These are phyloP conservation scores for Phytophthora sp. DNA, from an alignment of 352 stramenopile species.

Conservation along the genomic window DNA sequence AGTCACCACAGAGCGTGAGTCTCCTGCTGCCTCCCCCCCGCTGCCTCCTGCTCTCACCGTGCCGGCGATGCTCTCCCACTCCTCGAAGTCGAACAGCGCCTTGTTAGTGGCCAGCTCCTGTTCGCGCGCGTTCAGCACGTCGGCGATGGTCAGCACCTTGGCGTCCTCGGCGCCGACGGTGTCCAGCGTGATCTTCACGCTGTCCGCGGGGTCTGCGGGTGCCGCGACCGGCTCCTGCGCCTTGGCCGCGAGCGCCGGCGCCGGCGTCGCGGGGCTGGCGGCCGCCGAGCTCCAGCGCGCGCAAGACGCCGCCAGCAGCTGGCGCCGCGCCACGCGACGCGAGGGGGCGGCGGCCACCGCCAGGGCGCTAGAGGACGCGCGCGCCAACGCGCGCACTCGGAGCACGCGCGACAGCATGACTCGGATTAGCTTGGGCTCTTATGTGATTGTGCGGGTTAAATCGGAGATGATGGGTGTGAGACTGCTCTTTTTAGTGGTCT, in stretches of 20 bases:
- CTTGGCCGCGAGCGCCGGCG: neutral
- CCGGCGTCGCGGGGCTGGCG: neutral
- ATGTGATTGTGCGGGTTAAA: conserved; percentile 24
- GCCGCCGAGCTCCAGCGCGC: conserved; percentile 30
- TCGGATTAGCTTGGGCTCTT: neutral
- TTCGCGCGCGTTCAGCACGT: conserved; percentile 70
- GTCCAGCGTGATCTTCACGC: conserved; percentile 55
- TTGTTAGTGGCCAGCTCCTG: conserved; percentile 49
- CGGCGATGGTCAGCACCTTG: conserved; percentile 75
- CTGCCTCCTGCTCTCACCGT: conserved; percentile 38
- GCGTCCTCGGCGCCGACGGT: conserved; percentile 66
- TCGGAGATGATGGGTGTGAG: neutral
- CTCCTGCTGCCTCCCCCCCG: too few relatives aligned
- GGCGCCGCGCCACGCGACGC: conserved; percentile 9
- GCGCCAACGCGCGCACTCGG: conserved; percentile 18
- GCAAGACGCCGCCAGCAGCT: conserved; percentile 20
- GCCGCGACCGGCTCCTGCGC: conserved; percentile 5
- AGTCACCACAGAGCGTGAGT: neutral
- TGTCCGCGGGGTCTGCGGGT: conserved; percentile 19
- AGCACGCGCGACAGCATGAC: conserved; percentile 22
- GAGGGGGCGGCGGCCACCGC: neutral
- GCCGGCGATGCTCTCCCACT: conserved; percentile 78
- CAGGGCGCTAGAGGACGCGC: conserved; percentile 14
- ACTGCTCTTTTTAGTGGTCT: too few relatives aligned
- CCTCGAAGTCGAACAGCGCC: conserved; percentile 55